Evolutionary conservation across 108 stramenopile species (phyloP).

Genomic region (Skeletonema marinoi): DNA sequence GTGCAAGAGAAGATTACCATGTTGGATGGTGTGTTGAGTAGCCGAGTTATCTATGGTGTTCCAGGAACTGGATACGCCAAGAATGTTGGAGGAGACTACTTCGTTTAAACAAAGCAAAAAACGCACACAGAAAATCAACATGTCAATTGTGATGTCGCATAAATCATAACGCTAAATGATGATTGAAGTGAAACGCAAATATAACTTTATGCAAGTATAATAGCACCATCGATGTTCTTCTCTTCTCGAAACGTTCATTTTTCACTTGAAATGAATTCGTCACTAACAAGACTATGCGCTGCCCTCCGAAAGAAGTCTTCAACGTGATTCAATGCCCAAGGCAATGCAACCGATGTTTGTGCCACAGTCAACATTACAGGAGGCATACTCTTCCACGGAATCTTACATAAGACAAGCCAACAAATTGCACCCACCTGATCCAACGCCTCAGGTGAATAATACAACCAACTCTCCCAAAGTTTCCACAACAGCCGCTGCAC

Average conservation of each 20-base stretch:
- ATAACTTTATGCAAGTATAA: neutral
- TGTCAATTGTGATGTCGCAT: neutral
- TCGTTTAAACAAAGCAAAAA: conserved; percentile 53
- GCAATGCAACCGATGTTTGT: conserved; percentile 56
- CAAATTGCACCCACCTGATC: neutral
- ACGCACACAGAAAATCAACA: neutral
- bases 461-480: conserved; percentile 26
- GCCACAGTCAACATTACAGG: conserved; percentile 59
- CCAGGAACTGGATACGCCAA: conserved; percentile 89
- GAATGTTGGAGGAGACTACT: conserved; percentile 88
- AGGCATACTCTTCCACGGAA: conserved; percentile 68
- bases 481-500: conserved; percentile 30
- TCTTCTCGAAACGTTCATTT: neutral
- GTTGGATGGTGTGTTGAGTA: conserved; percentile 86
- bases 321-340: conserved; percentile 57
- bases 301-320: conserved; percentile 70
- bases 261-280: neutral
- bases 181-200: neutral
- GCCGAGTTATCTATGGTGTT: conserved; percentile 74
- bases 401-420: neutral
- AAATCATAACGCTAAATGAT: neutral
- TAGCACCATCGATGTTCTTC: neutral
- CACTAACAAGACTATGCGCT: conserved; percentile 27
- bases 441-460: conserved; percentile 16
- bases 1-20: conserved; percentile 89